Conservation (phyloP, 768 basidiomycete species). For the Suillus fuscotomentosus region DNA sequence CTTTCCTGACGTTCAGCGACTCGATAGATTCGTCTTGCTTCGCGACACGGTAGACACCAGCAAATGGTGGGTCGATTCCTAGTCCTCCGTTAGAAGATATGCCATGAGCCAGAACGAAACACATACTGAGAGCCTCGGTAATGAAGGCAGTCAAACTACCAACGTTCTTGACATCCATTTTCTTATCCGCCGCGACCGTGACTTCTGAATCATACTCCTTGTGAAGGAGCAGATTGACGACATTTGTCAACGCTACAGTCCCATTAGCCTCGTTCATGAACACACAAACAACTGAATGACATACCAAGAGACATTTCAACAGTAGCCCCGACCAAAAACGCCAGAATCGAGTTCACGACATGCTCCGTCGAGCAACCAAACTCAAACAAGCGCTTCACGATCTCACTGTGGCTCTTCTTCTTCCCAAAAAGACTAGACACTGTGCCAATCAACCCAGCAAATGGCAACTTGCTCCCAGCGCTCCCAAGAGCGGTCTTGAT, state of each 20-base stretch:
- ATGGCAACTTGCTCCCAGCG: conserved; percentile 38
- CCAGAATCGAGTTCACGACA: conserved; percentile 67
- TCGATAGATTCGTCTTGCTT: conserved; percentile 45
- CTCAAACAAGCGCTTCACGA: conserved; percentile 57
- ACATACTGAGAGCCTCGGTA: conserved; percentile 69
- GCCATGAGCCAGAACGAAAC: neutral
- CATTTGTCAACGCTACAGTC: conserved; percentile 56
- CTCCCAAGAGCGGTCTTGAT: conserved; percentile 54
- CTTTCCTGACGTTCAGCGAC: conserved; percentile 41
- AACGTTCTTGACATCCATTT: conserved; percentile 33
- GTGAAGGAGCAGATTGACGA: conserved; percentile 63
- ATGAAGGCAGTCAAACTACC: conserved; percentile 52
- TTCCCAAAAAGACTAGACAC: conserved; percentile 49
- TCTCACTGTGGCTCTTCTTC: conserved; percentile 44
- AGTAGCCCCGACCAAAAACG: conserved; percentile 63
- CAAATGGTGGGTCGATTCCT: conserved; percentile 76
- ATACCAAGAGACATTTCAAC: conserved; percentile 70
- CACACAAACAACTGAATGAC: conserved; percentile 10
- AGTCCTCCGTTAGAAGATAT: conserved; percentile 7
- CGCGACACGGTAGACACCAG: conserved; percentile 61
- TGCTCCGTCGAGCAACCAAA: conserved; percentile 58
- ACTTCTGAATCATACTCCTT: conserved; percentile 41
- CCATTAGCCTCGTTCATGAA: neutral
- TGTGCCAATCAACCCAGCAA: conserved; percentile 43
- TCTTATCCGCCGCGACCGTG: conserved; percentile 28